Evolutionary conservation across 805 yeast species (phyloP), one percentile per base, ranked within the genome.

Genomic region (Metschnikowia dekortorum): DNA sequence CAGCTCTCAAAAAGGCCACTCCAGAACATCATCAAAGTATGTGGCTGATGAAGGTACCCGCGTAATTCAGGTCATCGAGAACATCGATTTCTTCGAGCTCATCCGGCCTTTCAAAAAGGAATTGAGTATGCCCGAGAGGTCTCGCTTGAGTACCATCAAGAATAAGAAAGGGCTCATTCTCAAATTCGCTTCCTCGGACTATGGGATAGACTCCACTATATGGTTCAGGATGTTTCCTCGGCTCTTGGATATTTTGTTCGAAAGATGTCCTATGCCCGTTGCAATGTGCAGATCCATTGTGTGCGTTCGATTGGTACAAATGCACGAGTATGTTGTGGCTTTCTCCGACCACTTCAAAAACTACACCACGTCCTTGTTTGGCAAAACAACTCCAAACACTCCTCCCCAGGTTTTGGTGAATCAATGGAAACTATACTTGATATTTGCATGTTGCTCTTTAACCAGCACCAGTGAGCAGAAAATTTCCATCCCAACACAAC

Each of bases 131-230:
- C 91, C 96, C 1, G 99, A 95, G 65, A 75, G 85, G 43, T 79
- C 82, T 16, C 71, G 97, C 36, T 69, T 91, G 13, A 61, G 82
- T 1, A 86, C 86, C 58, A 67, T 94, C 34, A 80, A 74, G 53
- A 79, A 78, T 51, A 79, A 84, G 56, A 83, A 80, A 53, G 87
- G 86, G 28, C 76, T 89, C 2, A 67, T 95, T n/a, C 73, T 87
- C 0, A 78, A 83, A 45, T 70, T 94, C 6, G 96, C 96, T 0
- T 96, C 89, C 56, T 87, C 96, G 1, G 96, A 87, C 51, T 87
- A 91, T 61, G 97, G 98, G 1, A 91, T 94, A 8, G 99, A 94
- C 68, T 84, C 96, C 1, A 96, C 98, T 0, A 71, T 94, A n/a
- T 94, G 99, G 99, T 85, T 92, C 60, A 79, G 96, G 53, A 79